phyloP scores from a whole-genome alignment of 495 filamentous ascomycete species.

The Penicillium taxi region DNA sequence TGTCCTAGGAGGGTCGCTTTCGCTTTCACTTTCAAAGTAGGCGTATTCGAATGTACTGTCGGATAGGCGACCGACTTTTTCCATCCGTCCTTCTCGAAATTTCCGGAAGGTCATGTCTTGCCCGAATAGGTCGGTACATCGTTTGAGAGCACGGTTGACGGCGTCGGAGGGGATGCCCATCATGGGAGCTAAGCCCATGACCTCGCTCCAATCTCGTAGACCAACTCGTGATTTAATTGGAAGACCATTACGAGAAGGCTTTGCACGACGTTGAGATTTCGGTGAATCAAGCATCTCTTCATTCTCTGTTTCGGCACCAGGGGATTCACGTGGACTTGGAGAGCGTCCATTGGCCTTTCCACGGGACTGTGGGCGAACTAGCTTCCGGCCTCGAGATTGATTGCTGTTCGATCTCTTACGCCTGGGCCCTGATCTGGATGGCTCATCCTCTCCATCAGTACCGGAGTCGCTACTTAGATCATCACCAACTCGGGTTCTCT shows the following conservation, averaged over 20 bases:
- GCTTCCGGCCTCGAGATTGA: constrained; percentile 26
- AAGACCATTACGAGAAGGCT: neutral
- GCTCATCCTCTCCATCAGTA: constrained; percentile 10
- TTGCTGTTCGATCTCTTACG: constrained; percentile 13
- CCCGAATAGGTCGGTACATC: constrained; percentile 64
- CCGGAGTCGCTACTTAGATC: constrained; percentile 17
- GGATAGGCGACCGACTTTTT: constrained; percentile 16
- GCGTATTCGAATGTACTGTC: constrained; percentile 18
- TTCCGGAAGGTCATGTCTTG: constrained; percentile 55
- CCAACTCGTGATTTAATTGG: too few relatives aligned
- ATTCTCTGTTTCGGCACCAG: constrained; percentile 1
- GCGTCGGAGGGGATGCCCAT: constrained; percentile 54
- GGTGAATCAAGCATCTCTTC: constrained; percentile 11
- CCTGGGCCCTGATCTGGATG: constrained; percentile 5
- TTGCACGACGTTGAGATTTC: constrained; percentile 13
- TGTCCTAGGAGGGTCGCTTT: constrained; percentile 6
- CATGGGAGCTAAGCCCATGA: constrained; percentile 65
- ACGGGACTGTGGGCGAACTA: constrained; percentile 7
- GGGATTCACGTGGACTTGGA: constrained; percentile 2
- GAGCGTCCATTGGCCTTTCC: constrained; percentile 3
- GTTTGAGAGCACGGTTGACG: constrained; percentile 54
- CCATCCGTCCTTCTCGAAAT: constrained; percentile 36
- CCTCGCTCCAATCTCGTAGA: constrained; percentile 71
- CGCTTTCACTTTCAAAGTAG: constrained; percentile 26
- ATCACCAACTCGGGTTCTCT: constrained; percentile 33